Percentiles rank a stretch among this genome's conserved stretches.
These are phyloP conservation scores for Fusarium brevicatenulatum DNA, from an alignment of 2,329 filamentous ascomycete genomes.

Conservation along the genomic window DNA sequence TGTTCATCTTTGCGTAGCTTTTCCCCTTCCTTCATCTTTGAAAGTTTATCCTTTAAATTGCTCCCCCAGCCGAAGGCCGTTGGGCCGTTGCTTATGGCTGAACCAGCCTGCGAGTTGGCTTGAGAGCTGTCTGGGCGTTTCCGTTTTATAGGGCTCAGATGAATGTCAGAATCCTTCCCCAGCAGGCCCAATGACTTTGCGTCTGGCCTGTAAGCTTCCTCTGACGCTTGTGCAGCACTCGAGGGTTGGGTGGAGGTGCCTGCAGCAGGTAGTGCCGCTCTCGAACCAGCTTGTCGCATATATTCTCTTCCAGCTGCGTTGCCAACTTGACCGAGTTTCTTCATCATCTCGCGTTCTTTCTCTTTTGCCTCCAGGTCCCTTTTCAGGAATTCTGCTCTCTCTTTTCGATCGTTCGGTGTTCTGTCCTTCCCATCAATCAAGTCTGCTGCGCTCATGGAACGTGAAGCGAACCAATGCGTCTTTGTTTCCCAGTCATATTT, in stretches of 20 bases:
- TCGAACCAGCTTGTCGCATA: slow-evolving; percentile 59
- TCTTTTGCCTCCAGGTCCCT: slow-evolving; percentile 73
- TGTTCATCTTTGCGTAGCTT: slow-evolving; percentile 52
- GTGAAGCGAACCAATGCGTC: slow-evolving; percentile 64
- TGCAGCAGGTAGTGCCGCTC: slow-evolving; percentile 16
- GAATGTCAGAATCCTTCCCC: slow-evolving; percentile 56
- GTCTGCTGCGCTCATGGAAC: slow-evolving; percentile 64
- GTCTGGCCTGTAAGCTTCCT: slow-evolving; percentile 52
- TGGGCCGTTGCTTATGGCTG: slow-evolving; percentile 40
- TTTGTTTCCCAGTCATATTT: slow-evolving; percentile 69
- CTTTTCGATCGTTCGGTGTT: slow-evolving; percentile 66
- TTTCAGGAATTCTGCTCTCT: slow-evolving; percentile 73
- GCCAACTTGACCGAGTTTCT: slow-evolving; percentile 71
- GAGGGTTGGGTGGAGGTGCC: slow-evolving; percentile 31
- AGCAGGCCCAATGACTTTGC: slow-evolving; percentile 52
- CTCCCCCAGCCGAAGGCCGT: slow-evolving; percentile 66
- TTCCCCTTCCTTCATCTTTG: slow-evolving; percentile 71
- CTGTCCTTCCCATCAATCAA: slow-evolving; percentile 73
- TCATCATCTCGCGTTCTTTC: slow-evolving; percentile 77
- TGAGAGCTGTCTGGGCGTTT: slow-evolving; percentile 61
- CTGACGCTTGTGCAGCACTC: slow-evolving; percentile 31
- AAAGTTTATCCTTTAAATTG: slow-evolving; percentile 64
- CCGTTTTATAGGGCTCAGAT: slow-evolving; percentile 69
- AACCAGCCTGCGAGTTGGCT: slow-evolving; percentile 53
- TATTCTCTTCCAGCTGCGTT: slow-evolving; percentile 76